Base-by-base conservation (phyloP, 106 monocot genomes). In the Dendrobium catenatum region DNA sequence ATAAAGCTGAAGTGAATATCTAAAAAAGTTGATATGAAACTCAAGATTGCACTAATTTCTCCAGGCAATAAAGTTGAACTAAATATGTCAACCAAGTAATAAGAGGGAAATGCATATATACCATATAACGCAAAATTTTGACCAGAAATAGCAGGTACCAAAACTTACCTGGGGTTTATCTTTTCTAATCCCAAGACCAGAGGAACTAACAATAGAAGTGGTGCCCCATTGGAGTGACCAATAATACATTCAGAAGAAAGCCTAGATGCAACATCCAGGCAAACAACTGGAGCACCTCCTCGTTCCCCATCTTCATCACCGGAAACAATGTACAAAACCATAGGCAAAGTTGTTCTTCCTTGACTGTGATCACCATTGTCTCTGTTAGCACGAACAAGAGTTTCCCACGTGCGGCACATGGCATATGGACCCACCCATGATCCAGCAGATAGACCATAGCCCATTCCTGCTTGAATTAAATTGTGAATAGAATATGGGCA, bases 361-460 rank as follows among this genome's bases (percentile, higher is more conserved):
- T 56, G 68, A 5, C 9, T 37, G 15, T 58, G 33, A 33, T 85
- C 80, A 72, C n/a, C 49, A 56, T 79, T 73, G 22, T 88, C 89
- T 75, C 75, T 82, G 9, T 80, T 86, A 64, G 41, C 27, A 55
- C 87, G 88, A 24, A 80, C 80, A 80, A 99, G 89, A 73, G 87
- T 85, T 83, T 93, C 91, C 99, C 99, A 99, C 19, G 99, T 84
- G 49, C 99, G 95, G 83, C 95, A 99, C 88, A 95, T 93, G 70
- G 99, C 99, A 90, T 99, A 99, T 56, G 95, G 99, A 78, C 99
- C 95, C 73, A 99, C 81, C 99, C 99, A 99, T 74, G 95, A 89
- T 79, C 99, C 99, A 64, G 91, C 89, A 73, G 87, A 87, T 85
- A 99, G 87, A 58, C 95, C 98, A 87, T 98, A 93, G 22, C 74